Conservation (phyloP, 2,329 filamentous ascomycete species). For the Fusarium armeniacum region DNA sequence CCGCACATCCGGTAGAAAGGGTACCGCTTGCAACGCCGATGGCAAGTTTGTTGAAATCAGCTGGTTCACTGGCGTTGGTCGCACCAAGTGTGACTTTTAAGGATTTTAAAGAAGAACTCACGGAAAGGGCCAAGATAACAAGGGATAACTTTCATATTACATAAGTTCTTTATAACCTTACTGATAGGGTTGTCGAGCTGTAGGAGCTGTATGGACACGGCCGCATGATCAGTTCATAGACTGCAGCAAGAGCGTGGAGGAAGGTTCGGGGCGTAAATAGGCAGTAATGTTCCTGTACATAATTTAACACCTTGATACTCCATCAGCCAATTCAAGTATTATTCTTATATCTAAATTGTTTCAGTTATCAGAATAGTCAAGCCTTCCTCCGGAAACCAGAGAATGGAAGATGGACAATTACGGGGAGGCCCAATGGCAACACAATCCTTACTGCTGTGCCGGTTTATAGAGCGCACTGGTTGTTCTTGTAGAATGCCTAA, state of each 20-base stretch:
- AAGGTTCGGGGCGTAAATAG: background rate
- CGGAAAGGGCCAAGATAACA: background rate
- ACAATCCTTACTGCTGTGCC: too few relatives aligned
- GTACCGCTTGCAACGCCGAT: background rate
- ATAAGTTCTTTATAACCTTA: background rate
- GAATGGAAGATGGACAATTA: too few relatives aligned
- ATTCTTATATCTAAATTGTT: background rate
- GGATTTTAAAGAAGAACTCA: background rate
- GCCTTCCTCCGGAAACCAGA: too few relatives aligned
- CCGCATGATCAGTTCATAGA: rapidly evolving
- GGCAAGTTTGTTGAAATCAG: background rate
- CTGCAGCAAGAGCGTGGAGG: background rate
- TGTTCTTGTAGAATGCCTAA: too few relatives aligned
- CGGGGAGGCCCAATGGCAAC: too few relatives aligned
- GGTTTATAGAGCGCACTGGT: too few relatives aligned
- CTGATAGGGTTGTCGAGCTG: rapidly evolving
- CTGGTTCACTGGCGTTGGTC: background rate
- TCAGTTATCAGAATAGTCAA: too few relatives aligned
- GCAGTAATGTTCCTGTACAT: background rate
- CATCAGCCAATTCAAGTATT: too few relatives aligned
- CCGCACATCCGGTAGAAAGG: background rate
- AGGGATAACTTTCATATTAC: rapidly evolving
- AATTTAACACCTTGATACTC: background rate
- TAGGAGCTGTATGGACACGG: rapidly evolving
- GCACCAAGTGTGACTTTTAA: background rate